phyloP scores from a whole-genome alignment of 192 early-diverging fungal genomes.

The Pilobolus umbonatus region DNA sequence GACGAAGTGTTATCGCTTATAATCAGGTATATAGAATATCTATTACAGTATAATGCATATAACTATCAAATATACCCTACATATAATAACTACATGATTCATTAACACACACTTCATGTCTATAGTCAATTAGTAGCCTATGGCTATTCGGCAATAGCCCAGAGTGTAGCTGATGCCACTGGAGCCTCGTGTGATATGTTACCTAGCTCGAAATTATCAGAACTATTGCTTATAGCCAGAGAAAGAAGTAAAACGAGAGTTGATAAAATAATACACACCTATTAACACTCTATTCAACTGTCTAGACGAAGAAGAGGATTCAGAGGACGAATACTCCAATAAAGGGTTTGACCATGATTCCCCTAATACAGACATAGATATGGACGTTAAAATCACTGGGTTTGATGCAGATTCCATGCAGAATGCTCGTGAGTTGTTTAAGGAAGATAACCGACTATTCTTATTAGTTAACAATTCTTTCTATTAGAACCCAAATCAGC shows the following conservation, averaged over 20 bases:
- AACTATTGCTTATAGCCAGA: conserved; percentile 58
- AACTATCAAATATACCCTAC: not conserved
- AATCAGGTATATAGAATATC: conserved; percentile 5
- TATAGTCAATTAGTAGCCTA: conserved; percentile 48
- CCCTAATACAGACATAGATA: conserved; percentile 11
- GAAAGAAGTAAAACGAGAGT: conserved; percentile 40
- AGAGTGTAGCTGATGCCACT: conserved; percentile 60
- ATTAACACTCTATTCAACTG: conserved; percentile 4
- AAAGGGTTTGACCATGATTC: conserved; percentile 21
- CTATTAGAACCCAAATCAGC: conserved; percentile 15
- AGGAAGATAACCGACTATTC: not conserved
- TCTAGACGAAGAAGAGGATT: conserved; percentile 20
- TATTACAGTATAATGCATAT: not conserved
- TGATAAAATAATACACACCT: not conserved
- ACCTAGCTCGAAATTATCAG: conserved; percentile 55
- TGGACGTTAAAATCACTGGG: not conserved
- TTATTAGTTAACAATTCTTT: not conserved
- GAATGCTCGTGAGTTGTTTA: not conserved
- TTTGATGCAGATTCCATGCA: conserved; percentile 10
- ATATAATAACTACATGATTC: not conserved
- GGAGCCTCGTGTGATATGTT: conserved; percentile 54
- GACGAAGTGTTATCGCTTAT: conserved; percentile 21
- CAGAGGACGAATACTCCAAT: conserved; percentile 17
- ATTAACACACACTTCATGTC: not conserved
- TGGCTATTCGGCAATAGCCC: conserved; percentile 50